Base-by-base conservation (phyloP, 2,329 filamentous ascomycete species). In the Microthyrium microscopicum region DNA sequence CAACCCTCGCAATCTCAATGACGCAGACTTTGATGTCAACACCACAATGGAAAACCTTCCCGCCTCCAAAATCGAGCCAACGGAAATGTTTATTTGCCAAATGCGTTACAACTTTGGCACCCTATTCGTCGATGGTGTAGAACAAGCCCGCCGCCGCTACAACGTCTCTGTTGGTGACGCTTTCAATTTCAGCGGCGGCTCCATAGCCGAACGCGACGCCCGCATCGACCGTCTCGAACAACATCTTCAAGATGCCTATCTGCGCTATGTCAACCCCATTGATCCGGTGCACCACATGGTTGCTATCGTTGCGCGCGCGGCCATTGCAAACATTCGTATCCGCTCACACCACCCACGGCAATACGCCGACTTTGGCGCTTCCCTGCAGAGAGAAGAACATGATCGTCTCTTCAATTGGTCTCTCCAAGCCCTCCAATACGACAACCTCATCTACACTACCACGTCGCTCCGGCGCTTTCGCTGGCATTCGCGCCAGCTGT, bases 1-100 rank as follows among this genome's bases (percentile, higher is more conserved):
- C 62, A 5, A n/a, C n/a, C 67, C 68, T 1, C 53, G 59, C 9
- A 68, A 70, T 35, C 46, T 73, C 26, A 61, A 72, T 46, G 69
- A 73, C 43, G 57, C 50, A 36, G 58, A 61, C 22, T 46, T 62
- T 1, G 50, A 53, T 26, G 51, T 51, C 1, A 49, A 50, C 16
- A 63, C n/a, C n/a, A n/a, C n/a, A n/a, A n/a, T n/a, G 62, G 60
- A 55, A 48, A 22, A 54, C 59, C n/a, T 41, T 48, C 2, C 59
- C 60, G 0, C 41, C 40, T 4, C 57, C 59, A 26, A 54, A 56
- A 16, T 42, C 50, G 3, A 58, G 1, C 41, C 54, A 0, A 62
- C 61, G 1, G 62, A 66, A 31, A 65, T 65, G 61, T 61, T 61
- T 40, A 61, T 60, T 45, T 59, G 55, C 39, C 46, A 58, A 7